Base-by-base conservation (phyloP, 2,329 filamentous ascomycete genomes). In the Sarocladium strictum region DNA sequence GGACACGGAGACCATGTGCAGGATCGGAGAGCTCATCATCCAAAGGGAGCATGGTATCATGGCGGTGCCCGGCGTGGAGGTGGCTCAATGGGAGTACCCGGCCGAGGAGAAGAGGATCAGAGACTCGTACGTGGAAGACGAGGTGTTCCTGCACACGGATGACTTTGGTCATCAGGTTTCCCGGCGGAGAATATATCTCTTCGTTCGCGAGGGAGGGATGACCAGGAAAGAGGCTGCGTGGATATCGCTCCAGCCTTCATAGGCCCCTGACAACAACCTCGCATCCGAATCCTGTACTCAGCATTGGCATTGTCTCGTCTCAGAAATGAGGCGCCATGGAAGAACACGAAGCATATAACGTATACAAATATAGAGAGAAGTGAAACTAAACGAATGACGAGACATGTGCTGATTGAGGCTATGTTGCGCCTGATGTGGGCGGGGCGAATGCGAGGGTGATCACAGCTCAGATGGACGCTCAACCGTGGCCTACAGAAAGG, bases 21-120 rank as follows among this genome's bases (percentile, higher is more conserved):
- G 62, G 2, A 54, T 69, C 2, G 69, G 64, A 12, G 62, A 59
- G 33, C 62, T 66, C 1, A 59, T 69, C 0, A 61, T 75, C 6
- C 70, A 74, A 56, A 57, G 73, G 9, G 73, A 76, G 59, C 71
- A 75, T 32, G 66, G 59, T 3, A 57, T 70, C 14, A 54, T 61
- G 3, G 53, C 72, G 1, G 59, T 59, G 0, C 55, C 62, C 0
- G 57, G 61, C 0, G 26, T 29, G 23, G 61, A 59, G n/a, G 32
- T 53, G 12, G 29, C 1, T 9, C 27, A 33, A 33, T 11, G n/a
- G 12, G 11, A 27, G 3, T 51, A 12, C 17, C 47, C 47, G 17
- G 24, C 3, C 11, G 59, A 63, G n/a, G 53, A 54, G 19, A 53
- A 55, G 11, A 58, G 63, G 5, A 29, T 64, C 6, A 59, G 56